A percentile compares a stretch with the other conserved stretches of the same genome.
phyloP scores from a whole-genome alignment of 257 asterid species.

The Striga asiatica region DNA sequence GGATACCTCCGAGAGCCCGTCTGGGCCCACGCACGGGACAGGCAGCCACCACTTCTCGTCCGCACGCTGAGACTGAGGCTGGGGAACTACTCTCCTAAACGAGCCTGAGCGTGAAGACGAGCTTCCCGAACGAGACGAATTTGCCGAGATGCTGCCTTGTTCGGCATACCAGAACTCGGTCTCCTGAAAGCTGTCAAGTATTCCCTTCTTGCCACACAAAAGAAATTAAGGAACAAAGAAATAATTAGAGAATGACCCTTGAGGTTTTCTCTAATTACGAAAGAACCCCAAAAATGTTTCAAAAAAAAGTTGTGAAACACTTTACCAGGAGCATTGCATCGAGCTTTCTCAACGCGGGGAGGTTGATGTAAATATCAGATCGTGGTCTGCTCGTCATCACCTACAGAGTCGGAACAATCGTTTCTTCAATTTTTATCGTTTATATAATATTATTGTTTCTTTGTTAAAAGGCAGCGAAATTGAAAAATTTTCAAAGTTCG shows the following conservation, averaged over 20 bases:
- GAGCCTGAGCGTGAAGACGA: conserved; percentile 58
- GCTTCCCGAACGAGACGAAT: conserved; percentile 50
- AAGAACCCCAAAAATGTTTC: no score
- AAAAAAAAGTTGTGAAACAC: background rate
- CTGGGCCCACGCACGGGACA: conserved; percentile 49
- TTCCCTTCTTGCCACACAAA: conserved; percentile 38
- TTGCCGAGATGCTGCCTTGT: conserved; percentile 59
- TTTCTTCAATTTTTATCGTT: no score
- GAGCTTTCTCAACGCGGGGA: conserved; percentile 72
- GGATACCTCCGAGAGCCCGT: conserved; percentile 56
- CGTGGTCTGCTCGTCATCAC: conserved; percentile 72
- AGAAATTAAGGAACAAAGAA: background rate
- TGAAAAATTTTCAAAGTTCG: background rate
- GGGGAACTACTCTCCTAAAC: conserved; percentile 42
- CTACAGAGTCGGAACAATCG: conserved; percentile 23
- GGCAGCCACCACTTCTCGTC: conserved; percentile 96
- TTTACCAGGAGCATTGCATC: conserved; percentile 80
- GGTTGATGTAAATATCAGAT: conserved; percentile 65
- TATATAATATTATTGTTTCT: no score
- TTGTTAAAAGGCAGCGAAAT: no score
- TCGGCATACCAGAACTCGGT: conserved; percentile 89
- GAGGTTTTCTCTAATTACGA: no score
- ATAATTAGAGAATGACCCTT: background rate
- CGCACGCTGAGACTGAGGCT: conserved; percentile 50
- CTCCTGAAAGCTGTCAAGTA: conserved; percentile 62